Evolutionary conservation across 2,329 filamentous ascomycete species (phyloP).

Genomic region (Monosporascus cannonballus): DNA sequence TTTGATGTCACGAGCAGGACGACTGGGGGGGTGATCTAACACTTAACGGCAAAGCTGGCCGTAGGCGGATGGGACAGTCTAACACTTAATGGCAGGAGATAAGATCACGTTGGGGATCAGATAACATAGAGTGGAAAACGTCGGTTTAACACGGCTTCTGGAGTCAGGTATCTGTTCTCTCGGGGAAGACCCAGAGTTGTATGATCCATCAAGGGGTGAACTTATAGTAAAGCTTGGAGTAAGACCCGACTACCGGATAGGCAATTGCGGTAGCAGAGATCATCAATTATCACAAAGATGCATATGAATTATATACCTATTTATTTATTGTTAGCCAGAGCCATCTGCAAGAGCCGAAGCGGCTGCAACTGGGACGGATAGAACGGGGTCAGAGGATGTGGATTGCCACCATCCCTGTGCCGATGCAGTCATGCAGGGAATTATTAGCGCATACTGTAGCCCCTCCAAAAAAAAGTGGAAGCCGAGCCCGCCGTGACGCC

Average conservation of each 20-base stretch:
- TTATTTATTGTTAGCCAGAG: not conserved
- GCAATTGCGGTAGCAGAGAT: too few relatives aligned
- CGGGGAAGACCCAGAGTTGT: not conserved
- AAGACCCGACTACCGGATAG: too few relatives aligned
- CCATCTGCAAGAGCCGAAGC: not conserved
- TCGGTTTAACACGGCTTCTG: not conserved
- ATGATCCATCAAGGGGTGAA: not conserved
- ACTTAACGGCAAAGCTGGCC: not conserved
- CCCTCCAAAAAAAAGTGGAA: not conserved
- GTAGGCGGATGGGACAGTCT: not conserved
- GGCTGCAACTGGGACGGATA: not conserved
- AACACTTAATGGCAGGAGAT: constrained; percentile 1
- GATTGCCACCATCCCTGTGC: not conserved
- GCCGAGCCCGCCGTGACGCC: not conserved
- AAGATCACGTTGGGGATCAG: not conserved
- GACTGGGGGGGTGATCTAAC: not conserved
- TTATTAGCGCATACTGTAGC: not conserved
- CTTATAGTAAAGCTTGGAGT: not conserved
- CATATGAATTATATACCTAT: too few relatives aligned
- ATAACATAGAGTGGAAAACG: not conserved
- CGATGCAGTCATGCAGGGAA: not conserved
- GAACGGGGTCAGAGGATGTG: not conserved
- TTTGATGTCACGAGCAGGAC: not conserved
- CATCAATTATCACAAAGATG: too few relatives aligned
- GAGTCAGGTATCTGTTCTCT: not conserved